Base-by-base conservation (phyloP, 352 stramenopile genomes). In the Thraustochytrium striatum region DNA sequence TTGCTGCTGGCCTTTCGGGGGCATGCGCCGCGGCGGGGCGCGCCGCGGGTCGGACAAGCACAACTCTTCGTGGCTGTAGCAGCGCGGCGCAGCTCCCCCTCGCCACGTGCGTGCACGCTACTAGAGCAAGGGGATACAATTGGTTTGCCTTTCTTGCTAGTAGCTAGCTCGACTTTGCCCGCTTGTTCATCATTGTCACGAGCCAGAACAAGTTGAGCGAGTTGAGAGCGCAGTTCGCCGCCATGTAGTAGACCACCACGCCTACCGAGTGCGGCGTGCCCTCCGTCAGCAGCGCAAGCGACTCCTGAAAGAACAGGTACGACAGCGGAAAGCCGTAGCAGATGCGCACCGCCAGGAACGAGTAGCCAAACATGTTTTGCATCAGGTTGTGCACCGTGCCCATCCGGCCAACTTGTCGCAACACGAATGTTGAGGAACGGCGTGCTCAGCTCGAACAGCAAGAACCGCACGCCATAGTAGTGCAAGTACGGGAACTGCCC, bases 401-500 rank as follows among this genome's bases (percentile, higher is more conserved):
- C 11, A 25, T 72, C 28, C 39, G 32, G 55, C 70, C 70, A 8
- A 70, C 11, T 32, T 72, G 58, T 0, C 55, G 70, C 70, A 80
- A 1, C 11, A 80, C n/a, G 5, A 72, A 57, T 30, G 36, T 72
- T 75, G 1, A 80, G 28, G 7, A 80, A 80, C n/a, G 58, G 55
- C 11, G 70, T 72, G 47, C 70, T 80, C 7, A 80, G 39, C 36
- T 80, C 70, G 36, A 65, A 80, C 52, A 80, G 50, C n/a, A 80
- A 72, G 36, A 80, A 80, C 21, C 70, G 55, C 25, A 70, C 55
- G 36, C 70, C 70, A 25, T 47, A 80, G 47, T 80, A 80, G 58
- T 80, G 55, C 39, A 80, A 47, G 50, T 80, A 80, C 70, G 70
- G 70, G 70, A 65, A 80, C 58, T 80, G 70, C 21, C 70, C 70